A percentile compares a stretch with the other conserved stretches of the same genome.
phyloP scores from a whole-genome alignment of 352 stramenopile genomes.

The Pythium sp. region DNA sequence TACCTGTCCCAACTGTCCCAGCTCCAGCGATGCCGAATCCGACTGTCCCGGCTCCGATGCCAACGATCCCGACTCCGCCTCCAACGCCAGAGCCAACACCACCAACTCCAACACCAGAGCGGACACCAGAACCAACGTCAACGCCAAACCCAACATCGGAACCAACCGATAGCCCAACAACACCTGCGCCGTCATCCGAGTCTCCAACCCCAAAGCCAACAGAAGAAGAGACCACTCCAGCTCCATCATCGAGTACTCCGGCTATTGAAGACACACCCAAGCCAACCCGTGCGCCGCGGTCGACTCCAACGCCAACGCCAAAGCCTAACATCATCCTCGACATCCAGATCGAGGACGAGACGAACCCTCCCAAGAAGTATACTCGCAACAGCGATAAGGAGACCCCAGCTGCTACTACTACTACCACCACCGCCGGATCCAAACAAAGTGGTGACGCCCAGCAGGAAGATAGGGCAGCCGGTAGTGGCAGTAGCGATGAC shows the following conservation, averaged over 20 bases:
- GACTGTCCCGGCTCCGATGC: not conserved
- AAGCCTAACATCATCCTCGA: conserved; percentile 17
- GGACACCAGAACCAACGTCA: not conserved
- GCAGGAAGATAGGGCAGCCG: not conserved
- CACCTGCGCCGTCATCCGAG: not conserved
- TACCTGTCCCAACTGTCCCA: not conserved
- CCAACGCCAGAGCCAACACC: conserved; percentile 5
- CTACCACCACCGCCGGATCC: not conserved
- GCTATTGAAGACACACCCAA: not conserved
- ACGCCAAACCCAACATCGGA: not conserved
- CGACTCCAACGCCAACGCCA: conserved; percentile 5
- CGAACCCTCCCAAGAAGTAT: conserved; percentile 15
- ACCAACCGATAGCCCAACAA: not conserved
- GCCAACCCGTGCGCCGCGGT: not conserved
- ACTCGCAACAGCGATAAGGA: conserved; percentile 9
- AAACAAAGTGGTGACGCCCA: not conserved
- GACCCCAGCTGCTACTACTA: not conserved
- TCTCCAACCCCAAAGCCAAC: not conserved
- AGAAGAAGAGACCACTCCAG: not conserved
- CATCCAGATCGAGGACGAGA: conserved; percentile 11
- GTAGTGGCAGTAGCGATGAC: not conserved
- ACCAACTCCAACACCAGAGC: not conserved
- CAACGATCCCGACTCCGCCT: not conserved
- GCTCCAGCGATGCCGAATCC: not conserved
- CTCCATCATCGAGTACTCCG: not conserved